Base-by-base conservation (phyloP, 208 protist species). In the Polymyxa betae region DNA sequence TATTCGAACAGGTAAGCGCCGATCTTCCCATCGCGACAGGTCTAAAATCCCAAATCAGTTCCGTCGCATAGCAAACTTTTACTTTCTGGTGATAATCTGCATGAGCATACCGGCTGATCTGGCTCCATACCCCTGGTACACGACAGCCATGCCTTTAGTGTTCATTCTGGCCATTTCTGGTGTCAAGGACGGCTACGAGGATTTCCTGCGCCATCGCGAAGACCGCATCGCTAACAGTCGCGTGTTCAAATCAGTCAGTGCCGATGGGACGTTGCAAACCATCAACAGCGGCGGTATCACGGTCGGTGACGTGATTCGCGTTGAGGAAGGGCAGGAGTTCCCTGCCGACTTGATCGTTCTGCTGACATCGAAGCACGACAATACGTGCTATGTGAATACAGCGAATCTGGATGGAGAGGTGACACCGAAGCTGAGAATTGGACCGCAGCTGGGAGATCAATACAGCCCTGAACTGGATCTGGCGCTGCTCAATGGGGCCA, bases 351-450 rank as follows among this genome's bases (percentile, higher is more conserved):
- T 90, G 32, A 77, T 92, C 46, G 29, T 92, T 0, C 49, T 92
- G 64, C 12, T 77, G 32, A 90, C 78, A 0, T 77, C 32, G 49
- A 44, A 90, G 35, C 0, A 91, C 46, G 32, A 52, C 54, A 77
- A 89, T n/a, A 66, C 35, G 20, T 66, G 88, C 20, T 92, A 90
- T 45, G 77, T 92, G 16, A 89, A 92, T 40, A 92, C 90, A 5
- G 88, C 72, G 32, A 89, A 89, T 38, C 46, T 92, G 29, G 90
- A 92, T 88, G 90, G 91, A 92, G 90, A 92, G 44, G 89, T 89
- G 0, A 92, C 88, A 43, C 82, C 89, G 0, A 92, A 92, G 89
- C 72, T 89, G 35, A 16, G 88, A 32, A 45, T 90, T 43, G 72
- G 72, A 12, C 5, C 40, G 12, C 5, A 20, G 5, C 16, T 35